These are phyloP conservation scores for Aspergillus sparsus DNA, from an alignment of 495 filamentous ascomycete species.

Conservation along the genomic window DNA sequence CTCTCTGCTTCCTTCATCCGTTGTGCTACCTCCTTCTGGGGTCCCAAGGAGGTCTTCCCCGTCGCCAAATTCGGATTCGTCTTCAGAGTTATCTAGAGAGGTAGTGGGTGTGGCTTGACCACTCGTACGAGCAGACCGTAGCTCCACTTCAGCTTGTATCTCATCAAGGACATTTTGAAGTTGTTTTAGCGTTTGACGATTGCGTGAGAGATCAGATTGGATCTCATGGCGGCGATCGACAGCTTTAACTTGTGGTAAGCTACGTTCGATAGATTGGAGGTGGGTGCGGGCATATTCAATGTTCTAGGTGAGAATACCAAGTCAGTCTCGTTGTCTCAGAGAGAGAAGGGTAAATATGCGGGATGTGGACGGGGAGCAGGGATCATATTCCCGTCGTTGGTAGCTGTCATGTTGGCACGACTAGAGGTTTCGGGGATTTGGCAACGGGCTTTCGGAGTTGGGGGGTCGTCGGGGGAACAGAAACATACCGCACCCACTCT, in stretches of 20 bases:
- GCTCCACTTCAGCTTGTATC: conserved; percentile 30
- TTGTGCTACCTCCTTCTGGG: conserved; percentile 29
- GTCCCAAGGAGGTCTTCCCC: conserved; percentile 42
- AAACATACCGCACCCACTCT: conserved; percentile 62
- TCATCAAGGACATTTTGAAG: conserved; percentile 62
- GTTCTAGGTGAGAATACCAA: conserved; percentile 53
- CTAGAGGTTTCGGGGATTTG: background rate
- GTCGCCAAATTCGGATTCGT: conserved; percentile 34
- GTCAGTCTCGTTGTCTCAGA: background rate
- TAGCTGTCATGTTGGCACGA: background rate
- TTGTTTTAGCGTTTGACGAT: conserved; percentile 64
- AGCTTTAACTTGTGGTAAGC: conserved; percentile 63
- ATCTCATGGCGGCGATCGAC: conserved; percentile 63
- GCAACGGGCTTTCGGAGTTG: background rate
- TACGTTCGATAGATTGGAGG: conserved; percentile 76
- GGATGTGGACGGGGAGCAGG: background rate
- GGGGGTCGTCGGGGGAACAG: background rate
- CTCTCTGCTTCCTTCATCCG: conserved; percentile 2
- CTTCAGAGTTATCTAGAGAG: conserved; percentile 32
- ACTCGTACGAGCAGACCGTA: conserved; percentile 20
- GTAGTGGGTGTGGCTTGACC: conserved; percentile 19
- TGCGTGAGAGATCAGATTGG: conserved; percentile 65
- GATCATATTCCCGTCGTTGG: background rate
- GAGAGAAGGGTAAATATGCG: too few species aligned
- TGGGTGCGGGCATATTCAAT: conserved; percentile 76